Percentiles rank a stretch among this genome's conserved stretches.
These are phyloP conservation scores for Diutina sp. DNA, from an alignment of 1,139 yeast species.

Conservation along the genomic window DNA sequence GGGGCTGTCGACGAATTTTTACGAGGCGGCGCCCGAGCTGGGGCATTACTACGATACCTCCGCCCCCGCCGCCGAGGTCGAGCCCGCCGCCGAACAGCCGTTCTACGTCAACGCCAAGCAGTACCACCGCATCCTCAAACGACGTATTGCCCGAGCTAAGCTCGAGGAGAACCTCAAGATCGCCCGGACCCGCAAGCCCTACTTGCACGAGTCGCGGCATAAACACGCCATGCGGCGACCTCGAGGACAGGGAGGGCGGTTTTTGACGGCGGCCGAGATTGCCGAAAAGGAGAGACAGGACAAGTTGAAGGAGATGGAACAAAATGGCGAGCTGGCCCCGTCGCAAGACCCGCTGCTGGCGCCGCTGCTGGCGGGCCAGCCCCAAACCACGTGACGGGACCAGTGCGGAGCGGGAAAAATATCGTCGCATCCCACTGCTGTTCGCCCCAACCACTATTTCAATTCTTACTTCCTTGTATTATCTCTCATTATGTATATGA, in stretches of 20 bases:
- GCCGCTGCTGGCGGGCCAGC: constrained; percentile 2
- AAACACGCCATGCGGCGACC: constrained; percentile 99
- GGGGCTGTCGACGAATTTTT: background rate
- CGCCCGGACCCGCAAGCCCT: constrained; percentile 86
- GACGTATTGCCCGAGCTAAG: constrained; percentile 89
- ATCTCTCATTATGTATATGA: background rate
- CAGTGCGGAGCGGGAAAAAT: constrained; percentile 2
- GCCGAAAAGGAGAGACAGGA: constrained; percentile 66
- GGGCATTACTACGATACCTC: background rate
- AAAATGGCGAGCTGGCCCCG: background rate
- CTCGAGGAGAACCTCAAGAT: constrained; percentile 80
- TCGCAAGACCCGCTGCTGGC: background rate
- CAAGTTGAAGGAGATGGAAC: constrained; percentile 27
- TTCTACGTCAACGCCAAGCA: constrained; percentile 97
- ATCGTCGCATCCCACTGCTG: background rate
- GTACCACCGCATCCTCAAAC: constrained; percentile 83
- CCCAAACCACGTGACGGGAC: constrained; percentile 2
- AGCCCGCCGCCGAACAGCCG: constrained; percentile 53
- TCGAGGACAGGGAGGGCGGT: constrained; percentile 97
- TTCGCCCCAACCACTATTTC: background rate
- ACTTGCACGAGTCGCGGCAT: constrained; percentile 92
- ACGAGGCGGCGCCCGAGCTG: background rate
- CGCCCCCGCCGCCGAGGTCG: constrained; percentile 8
- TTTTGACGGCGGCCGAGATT: constrained; percentile 91
- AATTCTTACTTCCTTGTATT: background rate